Percentiles rank a stretch among this genome's conserved stretches.
Evolutionary conservation across 1,284 basidiomycete genomes (phyloP).

Genomic region (Austropuccinia psidii): DNA sequence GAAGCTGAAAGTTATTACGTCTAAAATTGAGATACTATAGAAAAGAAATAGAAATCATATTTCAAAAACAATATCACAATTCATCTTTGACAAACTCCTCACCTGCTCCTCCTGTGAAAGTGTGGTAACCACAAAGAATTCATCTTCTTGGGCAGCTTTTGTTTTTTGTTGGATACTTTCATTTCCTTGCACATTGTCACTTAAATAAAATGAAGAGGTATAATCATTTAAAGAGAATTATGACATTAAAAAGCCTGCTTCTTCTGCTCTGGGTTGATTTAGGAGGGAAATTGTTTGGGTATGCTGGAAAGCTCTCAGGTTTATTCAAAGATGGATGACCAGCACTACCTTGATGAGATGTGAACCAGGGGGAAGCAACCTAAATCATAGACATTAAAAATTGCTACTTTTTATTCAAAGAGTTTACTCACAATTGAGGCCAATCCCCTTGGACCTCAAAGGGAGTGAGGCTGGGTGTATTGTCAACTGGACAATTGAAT

Average conservation of each 20-base stretch:
- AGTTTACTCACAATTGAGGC: constrained; percentile 79
- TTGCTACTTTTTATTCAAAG: constrained; percentile 95
- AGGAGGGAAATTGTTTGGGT: no score
- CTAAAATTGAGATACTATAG: constrained; percentile 58
- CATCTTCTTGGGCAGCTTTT: constrained; percentile 51
- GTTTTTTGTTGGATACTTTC: constrained; percentile 39
- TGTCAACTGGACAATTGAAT: constrained; percentile 87
- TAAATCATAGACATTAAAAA: constrained; percentile 87
- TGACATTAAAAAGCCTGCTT: no score
- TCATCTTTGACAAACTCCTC: no score
- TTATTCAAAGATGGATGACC: no score
- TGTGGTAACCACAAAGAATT: constrained; percentile 69
- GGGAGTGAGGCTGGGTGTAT: constrained; percentile 71
- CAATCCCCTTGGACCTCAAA: constrained; percentile 88
- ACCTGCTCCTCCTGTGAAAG: constrained; percentile 57
- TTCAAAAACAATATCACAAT: no score
- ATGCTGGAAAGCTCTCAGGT: no score
- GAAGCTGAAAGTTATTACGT: constrained; percentile 79
- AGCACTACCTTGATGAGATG: no score
- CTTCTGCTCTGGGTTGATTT: no score
- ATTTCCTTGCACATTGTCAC: background rate
- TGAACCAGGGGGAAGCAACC: no score
- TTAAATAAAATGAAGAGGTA: no score
- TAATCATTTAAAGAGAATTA: no score
- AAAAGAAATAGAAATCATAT: background rate